These are phyloP conservation scores for Fusarium avenaceum DNA, from an alignment of 2,329 filamentous ascomycete species.

Conservation along the genomic window DNA sequence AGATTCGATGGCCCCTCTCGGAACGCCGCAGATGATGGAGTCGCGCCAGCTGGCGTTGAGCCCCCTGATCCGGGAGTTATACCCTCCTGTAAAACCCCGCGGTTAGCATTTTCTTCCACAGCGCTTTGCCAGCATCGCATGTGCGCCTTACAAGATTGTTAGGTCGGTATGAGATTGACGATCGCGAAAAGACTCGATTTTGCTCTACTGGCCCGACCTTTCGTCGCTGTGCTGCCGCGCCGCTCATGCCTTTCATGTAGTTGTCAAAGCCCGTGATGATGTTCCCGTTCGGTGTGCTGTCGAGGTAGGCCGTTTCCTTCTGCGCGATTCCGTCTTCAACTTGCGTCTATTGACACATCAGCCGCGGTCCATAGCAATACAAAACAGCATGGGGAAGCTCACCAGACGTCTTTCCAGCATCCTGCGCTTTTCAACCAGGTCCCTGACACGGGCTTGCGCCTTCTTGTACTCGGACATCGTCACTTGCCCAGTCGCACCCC, in stretches of 20 bases:
- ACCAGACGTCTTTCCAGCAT: conserved; percentile 57
- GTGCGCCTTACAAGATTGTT: conserved; percentile 52
- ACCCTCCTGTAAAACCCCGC: conserved; percentile 33
- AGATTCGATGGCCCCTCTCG: conserved; percentile 64
- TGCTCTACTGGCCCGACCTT: conserved; percentile 75
- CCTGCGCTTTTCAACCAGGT: conserved; percentile 61
- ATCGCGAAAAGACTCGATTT: conserved; percentile 79
- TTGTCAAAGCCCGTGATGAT: conserved; percentile 98
- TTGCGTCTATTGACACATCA: conserved; percentile 51
- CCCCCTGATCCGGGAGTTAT: conserved; percentile 55
- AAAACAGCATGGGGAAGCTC: conserved; percentile 16
- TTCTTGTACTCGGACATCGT: conserved; percentile 65
- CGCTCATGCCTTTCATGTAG: conserved; percentile 89
- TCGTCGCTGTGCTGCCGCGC: conserved; percentile 73
- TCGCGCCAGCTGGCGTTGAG: conserved; percentile 55
- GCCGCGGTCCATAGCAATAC: conserved; percentile 50
- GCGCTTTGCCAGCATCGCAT: conserved; percentile 15
- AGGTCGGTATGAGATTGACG: conserved; percentile 72
- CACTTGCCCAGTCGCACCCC: conserved; percentile 49
- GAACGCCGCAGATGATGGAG: conserved; percentile 67
- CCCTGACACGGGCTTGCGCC: conserved; percentile 62
- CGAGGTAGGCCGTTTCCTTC: conserved; percentile 89
- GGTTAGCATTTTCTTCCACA: neutral
- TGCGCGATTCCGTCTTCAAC: conserved; percentile 85
- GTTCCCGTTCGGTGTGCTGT: conserved; percentile 90